Evolutionary conservation across 1,284 basidiomycete genomes (phyloP).

Genomic region (Marasmius oreades): DNA sequence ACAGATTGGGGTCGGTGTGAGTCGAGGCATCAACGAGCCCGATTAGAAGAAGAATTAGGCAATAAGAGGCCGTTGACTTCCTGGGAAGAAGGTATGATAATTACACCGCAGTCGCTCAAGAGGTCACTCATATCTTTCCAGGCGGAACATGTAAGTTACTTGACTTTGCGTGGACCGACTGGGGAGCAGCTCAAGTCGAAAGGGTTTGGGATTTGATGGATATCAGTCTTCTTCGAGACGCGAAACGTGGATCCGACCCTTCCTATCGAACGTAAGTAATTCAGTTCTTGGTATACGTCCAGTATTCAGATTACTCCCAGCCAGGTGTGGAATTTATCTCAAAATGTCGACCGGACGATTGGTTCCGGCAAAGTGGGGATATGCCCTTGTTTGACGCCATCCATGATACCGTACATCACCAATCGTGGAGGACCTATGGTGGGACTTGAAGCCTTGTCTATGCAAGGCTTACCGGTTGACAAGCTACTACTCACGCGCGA

Average conservation of each 20-base stretch:
- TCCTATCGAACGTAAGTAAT: slow-evolving; percentile 77
- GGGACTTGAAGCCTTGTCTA: slow-evolving; percentile 86
- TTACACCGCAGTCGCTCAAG: neutral
- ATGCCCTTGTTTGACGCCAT: slow-evolving; percentile 89
- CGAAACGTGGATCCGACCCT: slow-evolving; percentile 78
- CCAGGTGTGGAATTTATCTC: slow-evolving; percentile 94
- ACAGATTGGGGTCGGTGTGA: slow-evolving; percentile 93
- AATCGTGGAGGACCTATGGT: slow-evolving; percentile 97
- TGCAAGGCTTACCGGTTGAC: slow-evolving; percentile 92
- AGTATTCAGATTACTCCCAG: slow-evolving; percentile 32
- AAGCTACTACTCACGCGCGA: slow-evolving; percentile 90
- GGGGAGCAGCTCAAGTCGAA: slow-evolving; percentile 88
- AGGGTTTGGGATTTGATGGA: slow-evolving; percentile 95
- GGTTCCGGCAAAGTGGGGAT: slow-evolving; percentile 81
- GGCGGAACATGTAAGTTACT: slow-evolving; percentile 85
- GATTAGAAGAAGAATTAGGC: slow-evolving; percentile 82
- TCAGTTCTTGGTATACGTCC: slow-evolving; percentile 1
- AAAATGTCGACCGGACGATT: slow-evolving; percentile 91
- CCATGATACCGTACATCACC: slow-evolving; percentile 96
- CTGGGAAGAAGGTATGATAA: slow-evolving; percentile 82
- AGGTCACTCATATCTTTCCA: slow-evolving; percentile 21
- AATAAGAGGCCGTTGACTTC: slow-evolving; percentile 84
- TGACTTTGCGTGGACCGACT: slow-evolving; percentile 93
- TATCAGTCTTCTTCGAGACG: slow-evolving; percentile 81
- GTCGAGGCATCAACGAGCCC: slow-evolving; percentile 84